Base-by-base conservation (phyloP, 2,329 filamentous ascomycete genomes). In the Claviceps sp. region DNA sequence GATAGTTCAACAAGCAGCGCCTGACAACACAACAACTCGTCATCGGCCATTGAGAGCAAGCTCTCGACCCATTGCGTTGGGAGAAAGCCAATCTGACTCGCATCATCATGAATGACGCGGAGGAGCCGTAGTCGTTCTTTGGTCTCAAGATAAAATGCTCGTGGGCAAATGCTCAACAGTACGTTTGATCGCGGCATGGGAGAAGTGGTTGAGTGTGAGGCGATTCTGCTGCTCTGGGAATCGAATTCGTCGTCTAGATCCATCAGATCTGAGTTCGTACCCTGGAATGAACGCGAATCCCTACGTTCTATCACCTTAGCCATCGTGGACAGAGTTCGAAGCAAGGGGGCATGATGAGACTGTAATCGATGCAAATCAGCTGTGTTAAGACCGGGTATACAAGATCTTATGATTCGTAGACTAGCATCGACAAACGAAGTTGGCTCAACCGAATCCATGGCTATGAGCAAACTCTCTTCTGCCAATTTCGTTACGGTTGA, bases 211-310 rank as follows among this genome's bases (percentile, higher is more conserved):
- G 69, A 63, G 1, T 62, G 54, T 16, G 65, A 62, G 48, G 69
- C 72, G 26, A 63, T 67, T 24, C 71, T 72, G 55, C 75, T 81
- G 50, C 70, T 70, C 57, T 84, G 79, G 0, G 80, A 81, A 42
- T 79, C 77, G 51, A 84, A 81, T 2, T 78, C 77, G 13, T 78
- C 73, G 59, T 89, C 85, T 5, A 89, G 60, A 52, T 87, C 82
- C 81, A 87, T 84, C 5, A 73, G 62, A 57, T 84, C 79, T 2
- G 68, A 57, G 9, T 72, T 67, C 4, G 70, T 46, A 59, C 62
- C 46, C 68, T 58, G 36, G 59, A 58, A 22, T 54, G 57, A 2
- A 64, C 49, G 58, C 14, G 54, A 34, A 4, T 56, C 54, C 43
- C 54, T 58, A 11, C 56, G 51, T 20, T 62, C 57, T 36, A 68